Base-by-base conservation (phyloP, 2,329 filamentous ascomycete genomes). In the Elsinoe ampelina region DNA sequence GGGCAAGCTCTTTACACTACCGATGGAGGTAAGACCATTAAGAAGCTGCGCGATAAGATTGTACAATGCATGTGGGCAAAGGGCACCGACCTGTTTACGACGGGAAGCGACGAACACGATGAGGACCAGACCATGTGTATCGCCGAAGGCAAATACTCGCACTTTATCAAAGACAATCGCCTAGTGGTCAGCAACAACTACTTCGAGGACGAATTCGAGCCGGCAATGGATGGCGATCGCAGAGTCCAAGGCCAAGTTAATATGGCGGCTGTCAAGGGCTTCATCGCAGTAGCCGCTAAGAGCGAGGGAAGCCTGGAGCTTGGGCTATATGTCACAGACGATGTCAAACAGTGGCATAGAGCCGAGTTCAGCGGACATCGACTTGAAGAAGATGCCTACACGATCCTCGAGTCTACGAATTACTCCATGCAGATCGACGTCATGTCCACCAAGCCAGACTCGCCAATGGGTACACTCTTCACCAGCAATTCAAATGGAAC, bases 351-450 rank as follows among this genome's bases (percentile, higher is more conserved):
- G 57, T 98, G 93, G 93, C 90, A 97, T 69, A 84, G 90, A 55
- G 92, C 92, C 58, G 82, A 95, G 67, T 97, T 98, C 70, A 82
- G 83, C 43, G 85, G 87, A 60, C 90, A 95, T 70, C 88, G 91
- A 65, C 80, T 89, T 60, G 86, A 95, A 68, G 82, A 92, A 67
- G 79, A 83, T 64, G 89, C 88, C 2, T 98, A 96, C 71, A 98
- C 93, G 0, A 81, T 98, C 48, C 79, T 98, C 39, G 92, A 97
- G 72, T 93, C 91, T 66, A 97, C 93, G 41, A 92, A 95, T 68
- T 96, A 98, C 75, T 96, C 92, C 74, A 90, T 98, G 64, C 92
- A 97, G 72, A 84, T 98, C 57, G 91, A 97, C 70, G 91, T 97
- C 61, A 85, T 92, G 80, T 89, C 86, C 1, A 78, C 78, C 10